Conservation (phyloP, 306 rosid species). For the Cicer judaicum region DNA sequence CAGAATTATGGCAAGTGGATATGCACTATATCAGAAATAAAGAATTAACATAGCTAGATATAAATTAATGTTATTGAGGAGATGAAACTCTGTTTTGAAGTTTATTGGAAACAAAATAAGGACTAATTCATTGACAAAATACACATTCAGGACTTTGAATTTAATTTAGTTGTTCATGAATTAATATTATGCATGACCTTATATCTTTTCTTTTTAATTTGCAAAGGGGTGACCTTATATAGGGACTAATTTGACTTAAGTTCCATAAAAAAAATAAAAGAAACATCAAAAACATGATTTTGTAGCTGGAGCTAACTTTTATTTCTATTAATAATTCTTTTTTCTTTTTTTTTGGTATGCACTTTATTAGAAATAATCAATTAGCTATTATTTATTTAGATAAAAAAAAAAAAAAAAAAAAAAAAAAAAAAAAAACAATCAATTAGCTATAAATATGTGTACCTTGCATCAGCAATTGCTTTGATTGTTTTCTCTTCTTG, state of each 20-base stretch:
- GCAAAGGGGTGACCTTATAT: too few species aligned
- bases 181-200: too few species aligned
- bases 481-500: constrained; percentile 85
- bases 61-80: constrained; percentile 30
- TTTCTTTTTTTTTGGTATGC: too few species aligned
- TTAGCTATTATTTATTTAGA: neutral
- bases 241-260: neutral
- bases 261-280: neutral
- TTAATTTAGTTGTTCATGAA: neutral
- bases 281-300: neutral
- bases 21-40: constrained; percentile 55
- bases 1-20: constrained; percentile 83
- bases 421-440: too few species aligned
- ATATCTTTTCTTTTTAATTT: too few species aligned
- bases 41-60: neutral
- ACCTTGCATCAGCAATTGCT: constrained; percentile 90
- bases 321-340: too few species aligned
- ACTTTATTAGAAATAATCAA: too few species aligned
- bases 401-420: too few species aligned
- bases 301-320: too few species aligned
- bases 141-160: neutral
- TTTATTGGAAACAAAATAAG: neutral
- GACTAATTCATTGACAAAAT: neutral
- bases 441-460: constrained; percentile 28
- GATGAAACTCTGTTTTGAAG: neutral